Percentiles rank a stretch among this genome's conserved stretches.
Evolutionary conservation across 306 rosid genomes (phyloP).

Genomic region (Prosopis cineraria): DNA sequence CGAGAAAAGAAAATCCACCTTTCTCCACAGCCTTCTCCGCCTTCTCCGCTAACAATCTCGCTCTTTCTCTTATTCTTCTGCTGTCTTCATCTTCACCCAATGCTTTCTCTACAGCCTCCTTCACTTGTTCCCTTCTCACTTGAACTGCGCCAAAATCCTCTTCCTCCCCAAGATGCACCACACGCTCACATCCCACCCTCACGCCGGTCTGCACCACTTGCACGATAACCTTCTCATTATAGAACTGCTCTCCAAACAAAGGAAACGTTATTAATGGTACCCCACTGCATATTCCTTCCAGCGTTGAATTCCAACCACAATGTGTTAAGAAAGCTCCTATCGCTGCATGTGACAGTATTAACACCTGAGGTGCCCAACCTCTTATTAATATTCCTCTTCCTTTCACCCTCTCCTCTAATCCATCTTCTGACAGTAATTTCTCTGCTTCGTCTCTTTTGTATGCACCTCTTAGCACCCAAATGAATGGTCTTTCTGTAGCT

Average conservation of each 20-base stretch:
- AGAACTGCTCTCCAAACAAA: slow-evolving; percentile 51
- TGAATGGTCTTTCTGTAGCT: slow-evolving; percentile 58
- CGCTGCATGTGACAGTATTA: slow-evolving; percentile 50
- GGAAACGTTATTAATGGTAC: slow-evolving; percentile 59
- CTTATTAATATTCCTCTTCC: slow-evolving; percentile 50
- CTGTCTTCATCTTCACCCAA: slow-evolving; percentile 41
- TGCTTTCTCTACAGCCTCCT: slow-evolving; percentile 35
- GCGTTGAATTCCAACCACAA: slow-evolving; percentile 65
- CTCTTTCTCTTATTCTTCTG: slow-evolving; percentile 43
- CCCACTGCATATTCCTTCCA: slow-evolving; percentile 49
- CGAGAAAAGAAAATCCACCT: slow-evolving; percentile 44
- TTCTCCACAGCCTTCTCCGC: slow-evolving; percentile 46
- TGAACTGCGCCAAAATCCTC: slow-evolving; percentile 31
- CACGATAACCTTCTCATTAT: slow-evolving; percentile 46
- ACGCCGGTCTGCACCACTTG: slow-evolving; percentile 40
- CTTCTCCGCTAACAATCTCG: slow-evolving; percentile 35
- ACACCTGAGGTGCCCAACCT: slow-evolving; percentile 66
- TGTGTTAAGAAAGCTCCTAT: slow-evolving; percentile 61
- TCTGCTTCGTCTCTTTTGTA: slow-evolving; percentile 32
- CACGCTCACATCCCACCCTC: slow-evolving; percentile 34
- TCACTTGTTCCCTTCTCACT: slow-evolving; percentile 41
- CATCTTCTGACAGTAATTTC: slow-evolving; percentile 37
- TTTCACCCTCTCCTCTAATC: slow-evolving; percentile 49
- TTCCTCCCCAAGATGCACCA: slow-evolving; percentile 38
- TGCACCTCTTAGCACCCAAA: slow-evolving; percentile 58